Conservation (phyloP, 176 grass and related monocot species). For the Eleusine coracana region DNA sequence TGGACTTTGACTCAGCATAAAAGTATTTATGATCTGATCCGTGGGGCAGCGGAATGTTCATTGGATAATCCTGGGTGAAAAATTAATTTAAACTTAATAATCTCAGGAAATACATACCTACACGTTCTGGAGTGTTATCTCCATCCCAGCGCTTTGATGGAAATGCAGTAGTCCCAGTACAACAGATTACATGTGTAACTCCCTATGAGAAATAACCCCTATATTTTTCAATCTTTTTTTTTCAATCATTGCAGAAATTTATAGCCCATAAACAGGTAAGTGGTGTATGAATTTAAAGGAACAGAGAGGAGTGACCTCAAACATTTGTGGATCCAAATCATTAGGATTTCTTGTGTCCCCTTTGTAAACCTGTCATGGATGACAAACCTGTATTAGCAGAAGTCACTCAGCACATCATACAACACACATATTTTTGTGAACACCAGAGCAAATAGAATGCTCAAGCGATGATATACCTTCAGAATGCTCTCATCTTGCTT, state of each 20-base stretch:
- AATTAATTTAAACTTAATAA: conserved; percentile 15
- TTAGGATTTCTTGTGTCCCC: conserved; percentile 74
- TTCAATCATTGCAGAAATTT: conserved; percentile 54
- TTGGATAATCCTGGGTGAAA: background rate
- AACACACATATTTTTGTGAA: background rate
- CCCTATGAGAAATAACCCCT: conserved; percentile 89
- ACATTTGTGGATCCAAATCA: conserved; percentile 71
- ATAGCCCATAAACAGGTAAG: conserved; percentile 12
- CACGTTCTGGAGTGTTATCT: conserved; percentile 91
- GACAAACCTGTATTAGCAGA: conserved; percentile 16
- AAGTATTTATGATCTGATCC: conserved; percentile 2
- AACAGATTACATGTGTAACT: conserved; percentile 95
- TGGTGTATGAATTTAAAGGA: conserved; percentile 8
- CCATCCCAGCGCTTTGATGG: conserved; percentile 97
- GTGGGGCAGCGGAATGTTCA: background rate
- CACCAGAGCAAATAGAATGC: background rate
- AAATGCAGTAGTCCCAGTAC: conserved; percentile 95
- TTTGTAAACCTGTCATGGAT: conserved; percentile 59
- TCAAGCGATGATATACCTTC: conserved; percentile 50
- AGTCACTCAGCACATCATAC: background rate
- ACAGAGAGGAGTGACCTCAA: conserved; percentile 61
- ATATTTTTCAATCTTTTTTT: conserved; percentile 70
- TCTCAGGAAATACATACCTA: conserved; percentile 55
- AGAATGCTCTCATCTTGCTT: conserved; percentile 65
- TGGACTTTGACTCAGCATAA: background rate